Conservation (phyloP, 768 basidiomycete genomes). For the Sporobolomyces pararoseus region DNA sequence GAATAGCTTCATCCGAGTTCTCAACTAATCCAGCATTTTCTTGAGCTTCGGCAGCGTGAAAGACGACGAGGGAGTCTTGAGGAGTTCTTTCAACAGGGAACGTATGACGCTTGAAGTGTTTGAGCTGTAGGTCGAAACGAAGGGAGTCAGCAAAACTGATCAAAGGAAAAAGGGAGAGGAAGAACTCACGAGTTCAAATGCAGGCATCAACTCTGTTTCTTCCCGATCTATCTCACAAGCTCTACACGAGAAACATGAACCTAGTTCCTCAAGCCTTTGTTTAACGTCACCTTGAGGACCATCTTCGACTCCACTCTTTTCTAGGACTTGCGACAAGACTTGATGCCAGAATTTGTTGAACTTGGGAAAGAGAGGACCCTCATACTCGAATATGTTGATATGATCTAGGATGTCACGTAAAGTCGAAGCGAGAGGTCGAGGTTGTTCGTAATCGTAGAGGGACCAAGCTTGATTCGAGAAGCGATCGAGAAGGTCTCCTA, state of each 20-base stretch:
- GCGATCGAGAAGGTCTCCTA: neutral
- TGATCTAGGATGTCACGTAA: neutral
- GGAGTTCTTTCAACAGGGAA: neutral
- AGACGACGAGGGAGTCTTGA: neutral
- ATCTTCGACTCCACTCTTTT: neutral
- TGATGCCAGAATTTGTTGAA: neutral
- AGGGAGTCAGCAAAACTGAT: neutral
- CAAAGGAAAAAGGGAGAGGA: too few relatives aligned
- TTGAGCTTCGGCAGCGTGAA: too few relatives aligned
- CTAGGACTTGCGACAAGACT: neutral
- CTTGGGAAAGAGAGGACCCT: neutral
- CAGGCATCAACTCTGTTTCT: neutral
- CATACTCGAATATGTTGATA: neutral
- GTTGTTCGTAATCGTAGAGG: neutral
- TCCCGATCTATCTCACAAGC: neutral
- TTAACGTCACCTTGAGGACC: neutral
- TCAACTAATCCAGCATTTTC: too few relatives aligned
- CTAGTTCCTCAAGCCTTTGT: neutral
- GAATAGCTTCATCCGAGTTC: too few relatives aligned
- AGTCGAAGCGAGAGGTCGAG: neutral
- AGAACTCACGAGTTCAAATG: too few relatives aligned
- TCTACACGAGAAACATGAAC: neutral
- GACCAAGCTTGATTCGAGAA: conserved; percentile 7
- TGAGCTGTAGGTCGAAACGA: neutral
- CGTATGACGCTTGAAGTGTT: neutral